These are phyloP conservation scores for Fusarium luffae DNA, from an alignment of 2,329 filamentous ascomycete species.

Conservation along the genomic window DNA sequence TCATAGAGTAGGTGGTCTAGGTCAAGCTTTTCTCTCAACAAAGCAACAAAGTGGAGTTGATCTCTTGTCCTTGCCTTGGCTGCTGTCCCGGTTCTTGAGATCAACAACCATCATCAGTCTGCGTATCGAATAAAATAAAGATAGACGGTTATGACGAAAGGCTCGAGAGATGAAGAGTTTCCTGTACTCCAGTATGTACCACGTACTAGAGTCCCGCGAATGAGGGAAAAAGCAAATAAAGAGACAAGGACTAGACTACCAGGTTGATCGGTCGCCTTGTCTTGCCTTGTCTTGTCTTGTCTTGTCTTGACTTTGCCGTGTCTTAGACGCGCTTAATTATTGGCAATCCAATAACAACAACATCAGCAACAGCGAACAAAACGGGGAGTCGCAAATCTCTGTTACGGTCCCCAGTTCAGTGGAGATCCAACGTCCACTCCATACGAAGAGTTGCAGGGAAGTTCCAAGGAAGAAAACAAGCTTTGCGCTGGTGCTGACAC, in stretches of 20 bases:
- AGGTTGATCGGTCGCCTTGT: background rate
- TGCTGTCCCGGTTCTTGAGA: background rate
- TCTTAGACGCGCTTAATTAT: conserved; percentile 14
- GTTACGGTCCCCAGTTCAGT: conserved; percentile 20
- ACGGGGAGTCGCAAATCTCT: conserved; percentile 1
- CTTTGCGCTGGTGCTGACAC: conserved; percentile 22
- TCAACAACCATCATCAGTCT: conserved; percentile 6
- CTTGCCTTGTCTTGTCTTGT: background rate
- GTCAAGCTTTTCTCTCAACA: conserved; percentile 20
- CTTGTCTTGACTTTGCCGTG: background rate
- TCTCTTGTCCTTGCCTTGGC: conserved; percentile 11
- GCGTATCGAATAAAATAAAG: conserved; percentile 13
- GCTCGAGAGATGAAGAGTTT: background rate
- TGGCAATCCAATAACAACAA: conserved; percentile 8
- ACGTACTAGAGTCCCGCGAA: background rate
- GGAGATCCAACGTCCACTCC: conserved; percentile 25
- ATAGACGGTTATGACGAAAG: conserved; percentile 24
- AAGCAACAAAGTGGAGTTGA: conserved; percentile 18
- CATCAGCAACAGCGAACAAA: conserved; percentile 2
- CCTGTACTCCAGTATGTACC: background rate
- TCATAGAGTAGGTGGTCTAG: background rate
- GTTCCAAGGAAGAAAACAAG: conserved; percentile 31
- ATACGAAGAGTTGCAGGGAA: conserved; percentile 34
- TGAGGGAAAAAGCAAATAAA: background rate
- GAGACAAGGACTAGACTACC: conserved; percentile 1